Base-by-base conservation (phyloP, 257 asterid genomes). In the Ligustrum vulgare region DNA sequence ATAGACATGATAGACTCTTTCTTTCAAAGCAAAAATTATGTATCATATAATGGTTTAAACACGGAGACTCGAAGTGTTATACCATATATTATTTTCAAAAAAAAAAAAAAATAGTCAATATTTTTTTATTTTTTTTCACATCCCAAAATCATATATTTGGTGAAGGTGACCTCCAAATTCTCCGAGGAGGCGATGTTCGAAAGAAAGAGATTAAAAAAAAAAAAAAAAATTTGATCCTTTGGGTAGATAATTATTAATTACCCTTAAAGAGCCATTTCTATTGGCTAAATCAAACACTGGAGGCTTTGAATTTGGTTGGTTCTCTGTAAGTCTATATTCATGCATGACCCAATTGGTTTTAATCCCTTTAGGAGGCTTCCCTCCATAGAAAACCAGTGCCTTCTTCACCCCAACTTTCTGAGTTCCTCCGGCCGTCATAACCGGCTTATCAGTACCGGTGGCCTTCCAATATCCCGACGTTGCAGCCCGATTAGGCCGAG, bases 381-480 rank as follows among this genome's bases (percentile, higher is more conserved):
- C 89, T 8, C 87, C 84, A 69, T 86, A 86, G 81, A 86, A 86
- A 22, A 86, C 89, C 12, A 86, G 69, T 3, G 87, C 89, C 68
- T 86, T 86, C 74, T 86, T 86, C 32, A 84, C 90, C 1, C 88
- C 87, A 12, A 86, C 90, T 25, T 86, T 86, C 39, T 86, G 90
- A 3, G 85, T 81, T 49, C 90, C 90, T 4, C 88, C 86, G 23
- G 80, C 76, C 31, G 86, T 83, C n/a, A 86, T 72, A 15, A 86
- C 90, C n/a, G 90, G 88, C 79, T 86, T 86, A n/a, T 86, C 88
- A 8, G 90, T 86, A 35, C 90, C 88, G 18, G 90, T 86, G 45
- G 90, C 90, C 79, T 86, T 86, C 90, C 90, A 86, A 43, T 86
- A 86, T 0, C 90, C 90, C 2, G 90, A 86, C 7, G 90, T 86